Conservation (phyloP, 108 stramenopile species). For the Fistulifera solaris region DNA sequence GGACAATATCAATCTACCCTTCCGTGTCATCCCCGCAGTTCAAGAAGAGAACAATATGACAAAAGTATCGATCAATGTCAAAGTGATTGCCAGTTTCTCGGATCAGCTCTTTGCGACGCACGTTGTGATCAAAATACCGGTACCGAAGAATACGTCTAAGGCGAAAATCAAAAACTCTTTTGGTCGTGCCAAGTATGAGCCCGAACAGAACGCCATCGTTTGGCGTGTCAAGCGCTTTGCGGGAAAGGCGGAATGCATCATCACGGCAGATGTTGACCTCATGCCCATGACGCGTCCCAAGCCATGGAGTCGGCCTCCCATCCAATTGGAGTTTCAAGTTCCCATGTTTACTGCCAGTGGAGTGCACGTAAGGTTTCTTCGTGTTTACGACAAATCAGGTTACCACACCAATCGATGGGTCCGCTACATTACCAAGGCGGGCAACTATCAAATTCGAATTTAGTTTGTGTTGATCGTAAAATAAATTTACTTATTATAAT, state of each 20-base stretch:
- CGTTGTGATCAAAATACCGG: conserved; percentile 95
- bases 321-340: conserved; percentile 95
- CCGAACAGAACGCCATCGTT: conserved; percentile 95
- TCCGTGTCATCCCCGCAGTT: conserved; percentile 93
- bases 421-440: conserved; percentile 96
- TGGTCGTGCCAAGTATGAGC: conserved; percentile 96
- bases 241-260: conserved; percentile 88
- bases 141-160: conserved; percentile 95
- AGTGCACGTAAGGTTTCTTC: conserved; percentile 95
- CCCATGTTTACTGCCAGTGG: conserved; percentile 98
- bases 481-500: background rate
- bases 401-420: conserved; percentile 97
- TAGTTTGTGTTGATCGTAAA: conserved; percentile 25
- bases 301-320: conserved; percentile 95
- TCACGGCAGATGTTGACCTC: conserved; percentile 91
- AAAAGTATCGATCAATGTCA: conserved; percentile 90
- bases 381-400: conserved; percentile 96
- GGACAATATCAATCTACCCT: conserved; percentile 93
- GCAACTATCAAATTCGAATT: conserved; percentile 93
- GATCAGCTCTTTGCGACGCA: conserved; percentile 91
- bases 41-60: conserved; percentile 87
- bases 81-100: conserved; percentile 88
- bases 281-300: conserved; percentile 90
- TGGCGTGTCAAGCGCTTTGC: conserved; percentile 96
- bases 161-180: conserved; percentile 86